phyloP scores from a whole-genome alignment of 805 yeast species.

The Ogataea pignaliae region DNA sequence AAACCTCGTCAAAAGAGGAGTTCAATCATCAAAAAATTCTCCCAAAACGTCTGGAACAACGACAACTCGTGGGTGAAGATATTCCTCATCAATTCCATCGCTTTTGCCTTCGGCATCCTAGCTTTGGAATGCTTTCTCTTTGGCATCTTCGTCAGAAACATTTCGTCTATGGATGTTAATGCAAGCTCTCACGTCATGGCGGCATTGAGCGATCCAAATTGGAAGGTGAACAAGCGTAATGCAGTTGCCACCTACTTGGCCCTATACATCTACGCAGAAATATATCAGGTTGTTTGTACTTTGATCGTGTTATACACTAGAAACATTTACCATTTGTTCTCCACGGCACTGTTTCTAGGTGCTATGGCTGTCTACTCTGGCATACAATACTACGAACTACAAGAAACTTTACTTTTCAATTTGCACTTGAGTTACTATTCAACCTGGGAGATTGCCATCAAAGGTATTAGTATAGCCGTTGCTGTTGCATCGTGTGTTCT shows the following conservation, averaged over 20 bases:
- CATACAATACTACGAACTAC: conserved; percentile 36
- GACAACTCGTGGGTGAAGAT: conserved; percentile 15
- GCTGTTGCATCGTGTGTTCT: conserved; percentile 33
- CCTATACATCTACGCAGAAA: conserved; percentile 38
- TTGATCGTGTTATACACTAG: conserved; percentile 32
- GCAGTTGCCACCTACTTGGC: conserved; percentile 33
- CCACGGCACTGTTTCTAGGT: conserved; percentile 29
- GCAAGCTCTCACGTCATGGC: neutral
- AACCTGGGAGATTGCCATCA: conserved; percentile 1
- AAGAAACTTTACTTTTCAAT: neutral
- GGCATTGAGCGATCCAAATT: neutral
- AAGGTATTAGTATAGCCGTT: conserved; percentile 32
- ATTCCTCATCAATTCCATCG: conserved; percentile 30
- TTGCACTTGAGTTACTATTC: neutral
- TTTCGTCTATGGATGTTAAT: conserved; percentile 3
- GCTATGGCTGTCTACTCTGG: conserved; percentile 43
- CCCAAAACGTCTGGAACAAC: conserved; percentile 14
- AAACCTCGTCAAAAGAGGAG: no score
- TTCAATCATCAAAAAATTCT: conserved; percentile 1
- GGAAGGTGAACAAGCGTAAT: neutral
- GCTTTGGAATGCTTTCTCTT: conserved; percentile 35
- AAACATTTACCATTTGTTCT: conserved; percentile 34
- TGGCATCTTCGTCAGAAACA: conserved; percentile 35
- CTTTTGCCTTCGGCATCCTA: conserved; percentile 33
- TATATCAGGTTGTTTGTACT: conserved; percentile 37